Percentiles rank a stretch among this genome's conserved stretches.
Conservation (phyloP, 1,139 yeast species). For the Pichia sp. region DNA sequence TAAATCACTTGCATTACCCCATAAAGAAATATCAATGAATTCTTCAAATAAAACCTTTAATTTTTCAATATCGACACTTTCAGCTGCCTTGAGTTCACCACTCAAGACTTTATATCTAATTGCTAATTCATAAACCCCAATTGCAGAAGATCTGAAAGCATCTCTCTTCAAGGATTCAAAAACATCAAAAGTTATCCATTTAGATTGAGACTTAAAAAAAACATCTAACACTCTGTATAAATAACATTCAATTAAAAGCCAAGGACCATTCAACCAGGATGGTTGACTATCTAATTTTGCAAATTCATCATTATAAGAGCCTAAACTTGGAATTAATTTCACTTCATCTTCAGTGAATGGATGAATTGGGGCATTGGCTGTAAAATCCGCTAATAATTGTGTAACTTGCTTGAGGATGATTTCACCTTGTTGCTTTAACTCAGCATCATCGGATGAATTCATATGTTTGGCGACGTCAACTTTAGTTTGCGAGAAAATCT, state of each 20-base stretch:
- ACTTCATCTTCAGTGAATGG: conserved; percentile 33
- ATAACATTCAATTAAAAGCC: conserved; percentile 86
- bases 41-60: conserved; percentile 61
- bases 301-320: conserved; percentile 43
- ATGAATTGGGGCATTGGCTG: conserved; percentile 36
- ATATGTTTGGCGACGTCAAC: conserved; percentile 46
- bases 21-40: conserved; percentile 78
- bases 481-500: conserved; percentile 55
- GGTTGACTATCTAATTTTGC: conserved; percentile 28
- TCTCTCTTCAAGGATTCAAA: conserved; percentile 63
- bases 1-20: conserved; percentile 98
- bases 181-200: conserved; percentile 62
- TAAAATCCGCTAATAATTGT: conserved; percentile 36
- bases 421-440: conserved; percentile 20
- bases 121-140: conserved; percentile 80
- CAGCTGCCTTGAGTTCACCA: conserved; percentile 28
- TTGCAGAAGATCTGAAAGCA: conserved; percentile 67
- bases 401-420: conserved; percentile 14
- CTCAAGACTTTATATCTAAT: conserved; percentile 52
- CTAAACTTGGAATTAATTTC: conserved; percentile 38
- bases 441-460: conserved; percentile 1
- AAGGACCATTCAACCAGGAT: conserved; percentile 83
- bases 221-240: conserved; percentile 62
- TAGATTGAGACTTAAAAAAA: conserved; percentile 34
- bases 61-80: conserved; percentile 16